Base-by-base conservation (phyloP, 805 yeast species). In the Saturnispora besseyi region DNA sequence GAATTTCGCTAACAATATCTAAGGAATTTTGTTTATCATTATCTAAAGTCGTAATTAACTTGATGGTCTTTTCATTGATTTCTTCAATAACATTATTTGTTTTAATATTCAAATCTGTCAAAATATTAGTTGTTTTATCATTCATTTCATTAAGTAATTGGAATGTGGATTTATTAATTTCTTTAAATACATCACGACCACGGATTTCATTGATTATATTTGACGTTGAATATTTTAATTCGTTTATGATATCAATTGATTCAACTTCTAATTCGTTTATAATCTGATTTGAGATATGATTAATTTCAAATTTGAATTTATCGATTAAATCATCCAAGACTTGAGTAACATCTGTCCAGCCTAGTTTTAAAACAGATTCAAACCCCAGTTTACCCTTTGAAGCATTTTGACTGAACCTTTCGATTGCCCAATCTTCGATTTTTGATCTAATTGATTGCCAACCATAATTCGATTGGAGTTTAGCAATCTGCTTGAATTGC, bases 361-460 rank as follows among this genome's bases (percentile, higher is more conserved):
- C 55, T 13, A 63, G 33, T 50, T 77, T 63, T 50, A 91, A 71
- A 2, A 93, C 97, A 2, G 78, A 65, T 54, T 93, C 98, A 57
- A 91, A 90, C 0, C 96, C 99, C 30, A 67, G 57, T 57, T 81
- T 84, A 30, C 99, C 99, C 57, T 78, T 78, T 49, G 67, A 68
- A 13, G 98, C 96, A 65, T 91, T 91, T 63, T 87, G 93, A 42
- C 82, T 79, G 66, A 91, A 93, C 63, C 97, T 73, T 60, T 86
- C 87, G 5, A 87, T 84, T 0, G 90, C 79, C 96, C 96, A 91
- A 45, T 88, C 95, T 65, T 91, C 99, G 53, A 91, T 72, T 64
- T 85, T 82, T 61, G 81, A 85, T 63, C 95, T 84, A 5, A 93
- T 66, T 51, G 78, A 75, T 49, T 73, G 67, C 67, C 88, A 75